Percentiles rank a stretch among this genome's conserved stretches.
phyloP scores from a whole-genome alignment of 768 basidiomycete genomes.

The Rhodosporidiobolus odoratus region DNA sequence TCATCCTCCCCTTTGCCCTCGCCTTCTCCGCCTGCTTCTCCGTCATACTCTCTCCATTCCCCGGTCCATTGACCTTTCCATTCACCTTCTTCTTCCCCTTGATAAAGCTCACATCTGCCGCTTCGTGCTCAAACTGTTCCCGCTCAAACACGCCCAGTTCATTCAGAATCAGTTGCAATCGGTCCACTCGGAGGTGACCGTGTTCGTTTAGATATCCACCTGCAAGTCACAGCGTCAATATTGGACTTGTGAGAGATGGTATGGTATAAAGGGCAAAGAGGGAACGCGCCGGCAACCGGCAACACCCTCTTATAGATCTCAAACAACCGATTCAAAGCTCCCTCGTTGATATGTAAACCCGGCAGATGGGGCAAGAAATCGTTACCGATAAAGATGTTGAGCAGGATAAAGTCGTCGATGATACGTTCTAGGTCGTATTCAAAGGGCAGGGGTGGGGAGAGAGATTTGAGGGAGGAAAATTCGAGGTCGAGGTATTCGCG shows the following conservation, averaged over 20 bases:
- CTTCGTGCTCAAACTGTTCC: conserved; percentile 87
- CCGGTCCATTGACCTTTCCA: conserved; percentile 56
- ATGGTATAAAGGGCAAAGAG: background rate
- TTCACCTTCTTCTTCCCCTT: conserved; percentile 73
- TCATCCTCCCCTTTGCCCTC: conserved; percentile 57
- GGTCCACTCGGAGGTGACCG: conserved; percentile 69
- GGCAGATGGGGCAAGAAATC: conserved; percentile 96
- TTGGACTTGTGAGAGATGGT: too few relatives aligned
- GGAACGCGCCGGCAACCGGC: conserved; percentile 59
- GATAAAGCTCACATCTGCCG: conserved; percentile 82
- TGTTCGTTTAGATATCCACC: conserved; percentile 91
- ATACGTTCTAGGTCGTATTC: conserved; percentile 83
- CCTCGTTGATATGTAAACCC: conserved; percentile 94
- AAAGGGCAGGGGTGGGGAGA: conserved; percentile 62
- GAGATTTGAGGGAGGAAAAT: conserved; percentile 58
- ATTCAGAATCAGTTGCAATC: conserved; percentile 79
- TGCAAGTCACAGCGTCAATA: conserved; percentile 42
- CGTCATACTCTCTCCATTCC: conserved; percentile 43
- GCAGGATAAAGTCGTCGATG: conserved; percentile 95
- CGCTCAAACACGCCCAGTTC: conserved; percentile 83
- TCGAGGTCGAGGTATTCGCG: conserved; percentile 97
- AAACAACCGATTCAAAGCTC: conserved; percentile 85
- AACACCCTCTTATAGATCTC: conserved; percentile 91
- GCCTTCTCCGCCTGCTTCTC: conserved; percentile 22
- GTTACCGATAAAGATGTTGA: conserved; percentile 96